Conservation (phyloP, 495 filamentous ascomycete genomes). For the Podospora fimiseda region DNA sequence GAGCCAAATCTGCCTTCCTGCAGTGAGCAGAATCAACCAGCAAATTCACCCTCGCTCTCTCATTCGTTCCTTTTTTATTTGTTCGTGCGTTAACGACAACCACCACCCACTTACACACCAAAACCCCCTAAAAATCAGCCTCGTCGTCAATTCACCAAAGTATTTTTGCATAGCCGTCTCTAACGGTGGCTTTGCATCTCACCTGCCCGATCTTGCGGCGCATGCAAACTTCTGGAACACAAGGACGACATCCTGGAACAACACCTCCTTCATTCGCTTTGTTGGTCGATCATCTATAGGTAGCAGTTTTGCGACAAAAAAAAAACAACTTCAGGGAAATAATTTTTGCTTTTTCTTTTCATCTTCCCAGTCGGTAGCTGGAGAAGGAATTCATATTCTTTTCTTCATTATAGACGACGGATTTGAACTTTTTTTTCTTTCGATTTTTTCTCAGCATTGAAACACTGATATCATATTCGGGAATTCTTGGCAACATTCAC, state of each 20-base stretch:
- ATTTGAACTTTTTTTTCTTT: not conserved
- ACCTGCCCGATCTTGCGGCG: not conserved
- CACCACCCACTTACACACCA: not conserved
- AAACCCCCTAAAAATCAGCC: too few relatives aligned
- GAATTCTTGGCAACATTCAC: not conserved
- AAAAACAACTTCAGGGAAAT: not conserved
- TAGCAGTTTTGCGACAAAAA: not conserved
- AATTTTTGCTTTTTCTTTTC: not conserved
- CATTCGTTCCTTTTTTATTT: not conserved
- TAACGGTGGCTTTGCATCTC: not conserved
- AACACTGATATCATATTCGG: too few relatives aligned
- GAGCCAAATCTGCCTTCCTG: too few relatives aligned
- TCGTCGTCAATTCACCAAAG: too few relatives aligned
- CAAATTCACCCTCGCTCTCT: not conserved
- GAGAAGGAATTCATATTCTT: not conserved
- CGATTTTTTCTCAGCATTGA: too few relatives aligned
- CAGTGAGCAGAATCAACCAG: too few relatives aligned
- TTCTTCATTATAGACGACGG: not conserved
- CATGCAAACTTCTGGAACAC: not conserved
- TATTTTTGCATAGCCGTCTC: not conserved
- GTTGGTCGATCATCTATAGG: not conserved
- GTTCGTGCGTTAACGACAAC: not conserved
- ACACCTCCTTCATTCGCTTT: not conserved
- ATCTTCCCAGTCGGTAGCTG: not conserved
- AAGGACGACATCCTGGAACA: not conserved